Evolutionary conservation across 805 yeast species (phyloP), one percentile per base, ranked within the genome.

Genomic region (Ogataea minuta): DNA sequence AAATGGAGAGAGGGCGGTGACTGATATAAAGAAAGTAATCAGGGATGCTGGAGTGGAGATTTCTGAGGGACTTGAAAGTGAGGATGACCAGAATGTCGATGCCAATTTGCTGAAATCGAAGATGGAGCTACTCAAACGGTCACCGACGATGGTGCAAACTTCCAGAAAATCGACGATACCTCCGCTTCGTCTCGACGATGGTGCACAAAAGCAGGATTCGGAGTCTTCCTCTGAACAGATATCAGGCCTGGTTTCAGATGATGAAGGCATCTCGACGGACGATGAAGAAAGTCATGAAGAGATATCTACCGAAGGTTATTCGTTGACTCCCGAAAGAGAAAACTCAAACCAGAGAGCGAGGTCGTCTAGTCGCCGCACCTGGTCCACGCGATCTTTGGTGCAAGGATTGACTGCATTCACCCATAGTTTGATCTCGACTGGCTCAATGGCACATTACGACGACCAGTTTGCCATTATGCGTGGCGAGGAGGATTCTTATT

Each of bases 401-500:
- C 60, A 53, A 15, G 63, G 63, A 5, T 43, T 62, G 0, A 50
- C 54, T 6, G 45, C 55, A 4, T 46, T 58, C 21, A 57, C 62
- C 6, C 57, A 53, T 20, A 51, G 46, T 26, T 38, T 58, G 12
- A 49, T 56, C 4, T 44, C 50, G 10, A 33, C 56, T 0, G 44
- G 48, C n/a, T 45, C 54, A 4, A 52, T 53, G 28, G 68, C 68
- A 21, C 95, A 88, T 60, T 88, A 74, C 56, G 69, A 68, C 19
- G 70, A 67, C 20, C 50, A 49, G 3, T 53, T 56, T 14, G 54
- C 70, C 0, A 46, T 72, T 20, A 63, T 64, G 19, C 45, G 63
- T 24, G 74, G 69, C 14, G 62, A 59, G 1, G 74, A 71, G 23
- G 84, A 79, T 49, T 67, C 68, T 3, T 72, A 65, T 45, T 76